These are phyloP conservation scores for Ophiostoma piceae DNA, from an alignment of 2,329 filamentous ascomycete species.

Conservation along the genomic window DNA sequence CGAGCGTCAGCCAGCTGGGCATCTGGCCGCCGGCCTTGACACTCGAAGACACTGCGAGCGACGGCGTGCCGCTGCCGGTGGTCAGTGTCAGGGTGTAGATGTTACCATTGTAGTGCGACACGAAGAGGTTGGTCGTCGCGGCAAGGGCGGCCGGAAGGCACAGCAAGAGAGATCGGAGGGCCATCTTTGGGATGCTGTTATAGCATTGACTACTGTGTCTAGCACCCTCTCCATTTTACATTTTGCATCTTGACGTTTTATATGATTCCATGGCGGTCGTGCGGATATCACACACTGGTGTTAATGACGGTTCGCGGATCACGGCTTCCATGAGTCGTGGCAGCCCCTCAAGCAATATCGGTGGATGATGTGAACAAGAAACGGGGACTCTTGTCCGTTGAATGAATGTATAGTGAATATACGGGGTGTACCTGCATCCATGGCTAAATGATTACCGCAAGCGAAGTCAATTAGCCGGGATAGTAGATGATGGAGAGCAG, in stretches of 20 bases:
- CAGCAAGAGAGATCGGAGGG: background rate
- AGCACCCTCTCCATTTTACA: background rate
- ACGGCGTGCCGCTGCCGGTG: background rate
- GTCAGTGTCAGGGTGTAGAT: background rate
- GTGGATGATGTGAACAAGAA: background rate
- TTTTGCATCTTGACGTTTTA: background rate
- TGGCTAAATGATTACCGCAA: background rate
- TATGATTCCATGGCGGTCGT: background rate
- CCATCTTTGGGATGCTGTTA: background rate
- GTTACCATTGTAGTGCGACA: background rate
- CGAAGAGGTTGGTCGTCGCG: background rate
- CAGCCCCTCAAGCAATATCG: background rate
- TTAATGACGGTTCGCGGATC: background rate
- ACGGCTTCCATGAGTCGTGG: background rate
- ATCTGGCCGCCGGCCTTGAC: constrained; percentile 30
- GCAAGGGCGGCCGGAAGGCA: background rate
- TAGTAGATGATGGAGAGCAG: background rate
- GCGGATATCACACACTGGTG: background rate
- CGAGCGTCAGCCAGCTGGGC: constrained; percentile 39
- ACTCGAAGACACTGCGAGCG: background rate
- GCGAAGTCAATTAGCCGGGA: background rate
- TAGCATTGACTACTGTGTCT: background rate
- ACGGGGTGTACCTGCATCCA: background rate
- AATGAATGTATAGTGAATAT: background rate
- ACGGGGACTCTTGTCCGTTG: background rate